phyloP scores from a whole-genome alignment of 768 basidiomycete species.

The Lactarius sp. region DNA sequence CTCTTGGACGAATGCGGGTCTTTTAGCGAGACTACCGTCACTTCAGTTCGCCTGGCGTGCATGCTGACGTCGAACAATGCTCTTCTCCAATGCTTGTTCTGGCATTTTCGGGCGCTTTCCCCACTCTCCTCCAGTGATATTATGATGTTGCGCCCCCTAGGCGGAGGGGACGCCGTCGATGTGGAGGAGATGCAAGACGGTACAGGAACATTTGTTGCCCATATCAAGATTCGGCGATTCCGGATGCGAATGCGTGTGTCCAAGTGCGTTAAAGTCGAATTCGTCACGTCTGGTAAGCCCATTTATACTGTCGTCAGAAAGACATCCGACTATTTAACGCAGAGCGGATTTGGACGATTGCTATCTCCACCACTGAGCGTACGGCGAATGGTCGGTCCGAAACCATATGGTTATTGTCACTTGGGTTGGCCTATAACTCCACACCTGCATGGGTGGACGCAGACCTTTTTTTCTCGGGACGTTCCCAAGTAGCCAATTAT shows the following conservation, averaged over 20 bases:
- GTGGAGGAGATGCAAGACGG: slow-evolving; percentile 39
- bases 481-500: not conserved
- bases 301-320: not conserved
- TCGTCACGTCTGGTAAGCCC: slow-evolving; percentile 52
- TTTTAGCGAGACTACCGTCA: slow-evolving; percentile 30
- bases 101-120: slow-evolving; percentile 44
- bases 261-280: slow-evolving; percentile 52
- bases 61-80: slow-evolving; percentile 55
- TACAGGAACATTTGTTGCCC: slow-evolving; percentile 47
- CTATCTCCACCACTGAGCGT: slow-evolving; percentile 34
- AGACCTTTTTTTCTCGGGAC: slow-evolving; percentile 40
- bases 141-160: slow-evolving; percentile 33
- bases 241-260: slow-evolving; percentile 65
- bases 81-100: slow-evolving; percentile 53
- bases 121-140: slow-evolving; percentile 50
- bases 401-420: slow-evolving; percentile 39
- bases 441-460: slow-evolving; percentile 56
- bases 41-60: slow-evolving; percentile 62
- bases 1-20: slow-evolving; percentile 37
- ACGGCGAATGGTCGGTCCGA: slow-evolving; percentile 12
- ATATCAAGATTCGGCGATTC: slow-evolving; percentile 52
- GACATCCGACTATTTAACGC: not conserved
- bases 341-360: slow-evolving; percentile 57
- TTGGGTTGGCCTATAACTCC: slow-evolving; percentile 51
- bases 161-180: slow-evolving; percentile 51